phyloP scores from a whole-genome alignment of 306 rosid genomes.

The Prunus fruticosa region DNA sequence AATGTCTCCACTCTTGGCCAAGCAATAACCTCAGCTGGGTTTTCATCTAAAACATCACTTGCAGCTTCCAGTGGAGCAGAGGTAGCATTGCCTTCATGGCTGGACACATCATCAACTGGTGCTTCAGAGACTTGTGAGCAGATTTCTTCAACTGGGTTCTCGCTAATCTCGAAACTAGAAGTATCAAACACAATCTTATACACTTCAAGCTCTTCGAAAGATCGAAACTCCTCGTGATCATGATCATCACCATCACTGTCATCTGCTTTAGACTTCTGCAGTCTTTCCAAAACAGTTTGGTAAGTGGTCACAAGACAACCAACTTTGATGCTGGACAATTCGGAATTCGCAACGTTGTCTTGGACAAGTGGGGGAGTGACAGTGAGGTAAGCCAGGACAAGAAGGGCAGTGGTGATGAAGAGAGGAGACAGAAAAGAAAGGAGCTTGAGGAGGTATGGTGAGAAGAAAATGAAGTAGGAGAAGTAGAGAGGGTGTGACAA shows the following conservation, averaged over 20 bases:
- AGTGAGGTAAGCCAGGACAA: constrained; percentile 60
- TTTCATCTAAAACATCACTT: constrained; percentile 16
- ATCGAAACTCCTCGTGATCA: constrained; percentile 33
- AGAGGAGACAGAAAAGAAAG: constrained; percentile 87
- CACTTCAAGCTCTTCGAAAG: constrained; percentile 68
- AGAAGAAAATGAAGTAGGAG: constrained; percentile 81
- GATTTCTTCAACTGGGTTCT: constrained; percentile 31
- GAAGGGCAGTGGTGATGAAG: constrained; percentile 65
- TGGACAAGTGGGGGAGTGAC: constrained; percentile 45
- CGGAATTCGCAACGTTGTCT: constrained; percentile 23
- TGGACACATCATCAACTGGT: constrained; percentile 15
- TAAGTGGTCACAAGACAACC: constrained; percentile 39
- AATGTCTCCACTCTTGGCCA: background rate
- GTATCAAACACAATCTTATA: constrained; percentile 78
- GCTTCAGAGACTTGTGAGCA: constrained; percentile 33
- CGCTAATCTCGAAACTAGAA: constrained; percentile 39
- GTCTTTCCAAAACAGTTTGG: constrained; percentile 31
- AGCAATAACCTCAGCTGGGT: constrained; percentile 17
- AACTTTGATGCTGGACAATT: constrained; percentile 30
- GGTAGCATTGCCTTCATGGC: constrained; percentile 7
- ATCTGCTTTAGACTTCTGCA: constrained; percentile 28
- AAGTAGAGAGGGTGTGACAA: constrained; percentile 86
- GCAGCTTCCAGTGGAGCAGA: constrained; percentile 8
- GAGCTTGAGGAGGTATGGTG: constrained; percentile 69
- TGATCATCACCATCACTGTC: constrained; percentile 15